Conservation (phyloP, 1,139 yeast species). For the Sugiyamaella japonica region DNA sequence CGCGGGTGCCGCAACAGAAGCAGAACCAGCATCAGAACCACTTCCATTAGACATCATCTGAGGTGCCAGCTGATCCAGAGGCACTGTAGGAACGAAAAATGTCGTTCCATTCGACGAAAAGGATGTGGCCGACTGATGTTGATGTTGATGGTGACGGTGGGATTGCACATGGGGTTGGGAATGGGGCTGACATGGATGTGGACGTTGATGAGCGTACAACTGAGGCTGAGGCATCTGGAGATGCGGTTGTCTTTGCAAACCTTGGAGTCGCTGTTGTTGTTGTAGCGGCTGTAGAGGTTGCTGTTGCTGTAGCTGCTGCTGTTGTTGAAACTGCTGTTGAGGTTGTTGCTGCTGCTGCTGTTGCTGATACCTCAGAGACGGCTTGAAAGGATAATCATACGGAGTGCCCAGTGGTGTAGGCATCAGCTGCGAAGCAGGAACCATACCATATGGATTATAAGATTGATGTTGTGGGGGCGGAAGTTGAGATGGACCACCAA, state of each 20-base stretch:
- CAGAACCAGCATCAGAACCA: background rate
- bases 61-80: constrained; percentile 28
- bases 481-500: constrained; percentile 19
- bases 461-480: constrained; percentile 20
- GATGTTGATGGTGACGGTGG: constrained; percentile 16
- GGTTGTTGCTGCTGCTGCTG: constrained; percentile 21
- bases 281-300: constrained; percentile 19
- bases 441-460: constrained; percentile 15
- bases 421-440: constrained; percentile 9
- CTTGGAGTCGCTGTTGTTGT: constrained; percentile 19
- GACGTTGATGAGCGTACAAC: constrained; percentile 4
- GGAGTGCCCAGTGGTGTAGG: constrained; percentile 4
- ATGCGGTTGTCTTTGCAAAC: constrained; percentile 17
- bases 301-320: constrained; percentile 16
- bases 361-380: constrained; percentile 17
- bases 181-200: constrained; percentile 1
- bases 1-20: constrained; percentile 11
- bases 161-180: constrained; percentile 8
- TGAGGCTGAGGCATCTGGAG: constrained; percentile 17
- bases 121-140: constrained; percentile 18
- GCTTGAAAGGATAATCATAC: constrained; percentile 15
- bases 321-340: constrained; percentile 14
- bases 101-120: constrained; percentile 33
- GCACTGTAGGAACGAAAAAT: constrained; percentile 31
- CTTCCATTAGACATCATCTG: background rate